Evolutionary conservation across 179 eudicot genomes (phyloP).

Genomic region (Gypsophila paniculata): DNA sequence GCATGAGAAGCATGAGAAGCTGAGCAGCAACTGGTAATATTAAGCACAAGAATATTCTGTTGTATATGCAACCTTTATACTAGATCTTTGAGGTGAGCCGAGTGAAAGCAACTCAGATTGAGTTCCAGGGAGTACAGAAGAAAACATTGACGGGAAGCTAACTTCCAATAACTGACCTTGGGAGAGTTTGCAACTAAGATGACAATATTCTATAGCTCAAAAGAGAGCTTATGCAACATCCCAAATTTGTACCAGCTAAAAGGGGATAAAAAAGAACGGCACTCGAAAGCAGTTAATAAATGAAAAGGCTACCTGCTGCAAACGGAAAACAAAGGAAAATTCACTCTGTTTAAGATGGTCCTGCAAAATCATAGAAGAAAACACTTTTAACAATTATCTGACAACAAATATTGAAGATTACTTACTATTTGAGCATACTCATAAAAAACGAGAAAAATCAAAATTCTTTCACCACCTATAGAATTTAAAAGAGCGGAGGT

Average conservation of each 20-base stretch:
- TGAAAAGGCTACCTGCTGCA: constrained; percentile 67
- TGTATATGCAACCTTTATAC: not conserved
- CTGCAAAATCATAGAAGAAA: constrained; percentile 44
- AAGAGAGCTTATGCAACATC: not conserved
- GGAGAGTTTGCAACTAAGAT: not conserved
- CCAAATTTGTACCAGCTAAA: constrained; percentile 1
- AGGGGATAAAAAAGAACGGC: not conserved
- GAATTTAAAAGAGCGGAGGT: not conserved
- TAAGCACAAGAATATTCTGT: not conserved
- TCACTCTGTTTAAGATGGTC: constrained; percentile 77
- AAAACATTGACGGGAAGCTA: not conserved
- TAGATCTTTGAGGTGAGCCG: not conserved
- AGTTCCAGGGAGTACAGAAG: not conserved
- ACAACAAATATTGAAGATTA: not conserved
- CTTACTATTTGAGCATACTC: not conserved
- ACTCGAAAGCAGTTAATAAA: constrained; percentile 1
- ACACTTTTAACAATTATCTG: not conserved
- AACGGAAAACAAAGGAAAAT: constrained; percentile 71
- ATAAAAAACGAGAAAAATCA: constrained; percentile 4
- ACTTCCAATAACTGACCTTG: not conserved
- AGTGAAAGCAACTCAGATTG: not conserved
- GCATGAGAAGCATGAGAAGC: constrained; percentile 27
- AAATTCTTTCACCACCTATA: not conserved
- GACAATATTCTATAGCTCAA: not conserved
- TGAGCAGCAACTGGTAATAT: not conserved